These are phyloP conservation scores for Castanospermum australe DNA, from an alignment of 306 rosid genomes.

Conservation along the genomic window DNA sequence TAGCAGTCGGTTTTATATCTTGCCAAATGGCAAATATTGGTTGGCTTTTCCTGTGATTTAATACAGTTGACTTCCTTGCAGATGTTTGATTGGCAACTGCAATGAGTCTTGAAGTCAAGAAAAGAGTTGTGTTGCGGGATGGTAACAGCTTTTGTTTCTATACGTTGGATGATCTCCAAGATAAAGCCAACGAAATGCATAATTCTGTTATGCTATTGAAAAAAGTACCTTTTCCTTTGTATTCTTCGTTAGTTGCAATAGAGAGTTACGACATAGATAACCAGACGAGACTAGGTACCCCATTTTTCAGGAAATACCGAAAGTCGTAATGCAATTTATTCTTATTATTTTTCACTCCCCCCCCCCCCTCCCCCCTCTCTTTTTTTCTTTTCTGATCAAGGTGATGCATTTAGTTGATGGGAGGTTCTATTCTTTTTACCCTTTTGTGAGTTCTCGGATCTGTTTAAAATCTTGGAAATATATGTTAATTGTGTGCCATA, in stretches of 20 bases:
- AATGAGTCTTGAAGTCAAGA: conserved; percentile 13
- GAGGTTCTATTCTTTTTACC: conserved; percentile 12
- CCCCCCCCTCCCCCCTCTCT: neutral
- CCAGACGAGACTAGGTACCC: conserved; percentile 25
- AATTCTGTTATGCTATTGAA: conserved; percentile 9
- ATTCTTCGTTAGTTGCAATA: conserved; percentile 4
- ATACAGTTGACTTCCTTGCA: conserved; percentile 37
- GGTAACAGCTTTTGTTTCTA: neutral
- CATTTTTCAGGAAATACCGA: conserved; percentile 31
- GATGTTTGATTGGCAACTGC: conserved; percentile 51
- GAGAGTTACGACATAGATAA: conserved; percentile 12
- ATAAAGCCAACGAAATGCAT: conserved; percentile 24
- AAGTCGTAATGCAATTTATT: conserved; percentile 32
- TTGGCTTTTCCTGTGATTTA: neutral
- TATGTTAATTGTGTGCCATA: neutral
- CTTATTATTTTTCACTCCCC: conserved; percentile 14
- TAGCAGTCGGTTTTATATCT: neutral
- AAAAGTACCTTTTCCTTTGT: conserved; percentile 12
- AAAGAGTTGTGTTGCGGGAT: conserved; percentile 9
- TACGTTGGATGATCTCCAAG: conserved; percentile 31
- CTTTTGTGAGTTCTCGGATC: conserved; percentile 24
- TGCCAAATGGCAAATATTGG: conserved; percentile 1
- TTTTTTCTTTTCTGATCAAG: neutral
- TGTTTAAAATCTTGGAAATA: conserved; percentile 10
- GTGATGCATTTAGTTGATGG: conserved; percentile 5